phyloP scores from a whole-genome alignment of 305 asterid genomes.

The Petunia hybrid region DNA sequence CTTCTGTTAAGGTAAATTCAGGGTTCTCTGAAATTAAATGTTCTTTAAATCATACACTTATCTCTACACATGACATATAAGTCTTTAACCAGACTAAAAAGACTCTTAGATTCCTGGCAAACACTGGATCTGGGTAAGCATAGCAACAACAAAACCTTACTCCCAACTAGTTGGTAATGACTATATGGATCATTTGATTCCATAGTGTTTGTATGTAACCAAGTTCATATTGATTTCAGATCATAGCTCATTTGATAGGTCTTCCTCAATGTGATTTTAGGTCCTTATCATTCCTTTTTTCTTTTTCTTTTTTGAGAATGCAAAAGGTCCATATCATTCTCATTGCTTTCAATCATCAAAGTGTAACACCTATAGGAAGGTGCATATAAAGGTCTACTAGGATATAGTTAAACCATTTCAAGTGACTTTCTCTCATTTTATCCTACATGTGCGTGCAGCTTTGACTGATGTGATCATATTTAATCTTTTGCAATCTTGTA shows the following conservation, averaged over 20 bases:
- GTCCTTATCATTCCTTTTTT: too few species aligned
- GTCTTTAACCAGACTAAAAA: neutral
- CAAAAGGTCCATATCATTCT: neutral
- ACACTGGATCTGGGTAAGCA: neutral
- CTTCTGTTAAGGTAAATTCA: neutral
- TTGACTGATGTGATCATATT: neutral
- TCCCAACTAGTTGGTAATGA: neutral
- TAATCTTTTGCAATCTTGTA: neutral
- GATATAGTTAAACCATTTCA: neutral
- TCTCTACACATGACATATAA: neutral
- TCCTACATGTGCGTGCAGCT: neutral
- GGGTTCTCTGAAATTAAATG: neutral
- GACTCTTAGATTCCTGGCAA: too few species aligned
- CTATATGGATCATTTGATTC: neutral
- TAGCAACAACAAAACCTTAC: neutral
- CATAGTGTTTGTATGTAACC: neutral
- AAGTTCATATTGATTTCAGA: conserved; percentile 4
- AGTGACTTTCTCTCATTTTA: neutral
- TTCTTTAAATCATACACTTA: neutral
- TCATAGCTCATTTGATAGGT: neutral
- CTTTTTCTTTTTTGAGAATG: too few species aligned
- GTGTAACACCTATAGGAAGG: neutral
- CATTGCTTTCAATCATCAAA: neutral
- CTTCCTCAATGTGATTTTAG: conserved; percentile 26
- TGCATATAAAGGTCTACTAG: neutral